Base-by-base conservation (phyloP, 2,329 filamentous ascomycete species). In the Byssochlamys sp. region DNA sequence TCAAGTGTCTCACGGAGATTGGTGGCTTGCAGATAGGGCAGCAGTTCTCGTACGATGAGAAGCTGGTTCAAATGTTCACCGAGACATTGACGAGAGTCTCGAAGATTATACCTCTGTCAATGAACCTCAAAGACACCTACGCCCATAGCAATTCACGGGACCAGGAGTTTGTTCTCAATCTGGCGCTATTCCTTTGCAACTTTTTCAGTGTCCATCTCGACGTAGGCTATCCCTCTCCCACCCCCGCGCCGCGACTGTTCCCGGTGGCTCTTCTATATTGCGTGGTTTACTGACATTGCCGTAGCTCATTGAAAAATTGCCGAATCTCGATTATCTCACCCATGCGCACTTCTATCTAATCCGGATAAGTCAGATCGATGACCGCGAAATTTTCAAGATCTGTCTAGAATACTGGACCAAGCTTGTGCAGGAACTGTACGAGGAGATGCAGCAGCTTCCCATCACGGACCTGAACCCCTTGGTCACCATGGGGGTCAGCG, bases 341-440 rank as follows among this genome's bases (percentile, higher is more conserved):
- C 94, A 99, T 70, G 92, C 90, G 19, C 94, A 99, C 75, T 97
- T 95, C 75, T 99, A 99, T 75, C 85, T 99, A 12, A 96, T 99
- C 69, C 87, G 92, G 61, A 96, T 99, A 73, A 96, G 91, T 53
- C 91, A 99, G 77, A 99, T 99, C 64, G 94, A 99, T 65, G 95
- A 99, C 70, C 87, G 94, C 56, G 94, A 99, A 73, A 96, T 99
- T 63, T 99, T 99, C 84, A 99, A 99, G 81, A 99, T 99, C 69
- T 95, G 90, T 71, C 80, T 99, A 61, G 95, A 99, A 73, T 99
- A 99, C 78, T 99, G 94, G 94, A 94, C 95, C 39, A 97, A 96
- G 76, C 82, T 97, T 54, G 95, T 99, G 5, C 92, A 95, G 69
- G 94, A 97, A 75, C 83, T 99, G 25, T 99, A 97, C 72, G 94